Evolutionary conservation across 768 basidiomycete genomes (phyloP), one percentile per base, ranked within the genome.

Genomic region (Lentinula raphanica): DNA sequence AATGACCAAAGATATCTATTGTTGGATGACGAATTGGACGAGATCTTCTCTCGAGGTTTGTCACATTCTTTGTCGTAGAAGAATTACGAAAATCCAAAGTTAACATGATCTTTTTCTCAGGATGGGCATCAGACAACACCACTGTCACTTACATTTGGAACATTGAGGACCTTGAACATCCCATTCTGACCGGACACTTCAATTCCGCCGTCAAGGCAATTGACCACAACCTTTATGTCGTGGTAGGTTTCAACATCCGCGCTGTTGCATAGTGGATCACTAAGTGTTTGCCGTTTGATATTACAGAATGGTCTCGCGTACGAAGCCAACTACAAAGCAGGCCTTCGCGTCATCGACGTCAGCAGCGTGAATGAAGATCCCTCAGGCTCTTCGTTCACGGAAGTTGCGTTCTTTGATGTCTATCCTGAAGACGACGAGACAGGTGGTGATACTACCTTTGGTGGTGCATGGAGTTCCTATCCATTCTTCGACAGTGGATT

Each of bases 91-190:
- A n/a, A n/a, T n/a, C 13, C 31, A 50, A 35, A n/a, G 5, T 23
- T 50, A 3, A 35, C 17, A 42, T 11, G 19, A 21, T 25, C 39
- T 8, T 9, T 44, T 23, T 1, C n/a, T n/a, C 19, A 50, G 49
- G 49, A 36, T 50, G 49, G 49, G 49, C 49, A 4, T 50, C 49
- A 1, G 31, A 50, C 55, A 29, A 54, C 13, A 48, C 49, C 56
- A 63, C 65, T 5, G 66, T 67, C 46, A 68, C 70, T 3, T 69
- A 68, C 59, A 69, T 71, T 54, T 71, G 70, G 70, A 66, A 71
- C 54, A 67, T 71, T 60, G 59, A 60, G 28, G 46, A 66, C 55
- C 67, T 70, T 55, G 53, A 58, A n/a, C 49, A 62, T 29, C 70
- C 69, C 19, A 60, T 63, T 25, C 60, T 67, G 36, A 66, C 70